Base-by-base conservation (phyloP, 2,329 filamentous ascomycete species). In the Tolypocladium capitatum region DNA sequence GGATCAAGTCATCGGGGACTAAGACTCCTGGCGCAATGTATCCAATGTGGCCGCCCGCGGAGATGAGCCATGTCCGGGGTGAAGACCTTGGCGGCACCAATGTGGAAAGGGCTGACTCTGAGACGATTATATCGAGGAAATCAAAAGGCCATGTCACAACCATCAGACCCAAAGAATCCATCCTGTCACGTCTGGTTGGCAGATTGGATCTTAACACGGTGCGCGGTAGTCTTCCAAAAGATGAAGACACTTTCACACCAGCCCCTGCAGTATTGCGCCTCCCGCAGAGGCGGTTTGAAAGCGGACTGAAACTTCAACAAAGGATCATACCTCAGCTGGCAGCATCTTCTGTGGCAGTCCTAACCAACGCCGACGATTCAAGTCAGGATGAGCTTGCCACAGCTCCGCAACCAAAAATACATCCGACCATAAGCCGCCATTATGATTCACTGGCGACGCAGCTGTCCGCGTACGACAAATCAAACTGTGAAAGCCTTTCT, bases 391-490 rank as follows among this genome's bases (percentile, higher is more conserved):
- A 72, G 41, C 50, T 68, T 5, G 52, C 55, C 1, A 46, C 48
- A 16, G 49, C 51, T 14, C 43, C 53, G 43, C 18, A 48, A 46
- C 49, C 47, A 43, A 47, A 60, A 46, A 53, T 60, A 5, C 82
- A 89, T 60, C 72, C 81, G 11, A 76, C 79, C 18, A 62, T 92
- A 43, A 56, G 62, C 13, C 69, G 71, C 2, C 68, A 88, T 2
- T 86, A 81, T 56, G 62, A 70, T 3, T 71, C 73, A 0, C 72
- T 96, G 31, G 66, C 72, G 41, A 72, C 70, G 1, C 72, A 72
- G 0, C 70, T 90, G 13, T 90, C 86, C 5, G 81, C 90, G 0
- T 96, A 90, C 58, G 92, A 98, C 61, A 76, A 69, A 52, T 85
- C 82, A 9, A 75, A 74, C 45, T 94, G 85, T 55, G 91, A 97